Percentiles rank a stretch among this genome's conserved stretches.
Conservation (phyloP, 2,329 filamentous ascomycete species). For the Xylaria sp. region DNA sequence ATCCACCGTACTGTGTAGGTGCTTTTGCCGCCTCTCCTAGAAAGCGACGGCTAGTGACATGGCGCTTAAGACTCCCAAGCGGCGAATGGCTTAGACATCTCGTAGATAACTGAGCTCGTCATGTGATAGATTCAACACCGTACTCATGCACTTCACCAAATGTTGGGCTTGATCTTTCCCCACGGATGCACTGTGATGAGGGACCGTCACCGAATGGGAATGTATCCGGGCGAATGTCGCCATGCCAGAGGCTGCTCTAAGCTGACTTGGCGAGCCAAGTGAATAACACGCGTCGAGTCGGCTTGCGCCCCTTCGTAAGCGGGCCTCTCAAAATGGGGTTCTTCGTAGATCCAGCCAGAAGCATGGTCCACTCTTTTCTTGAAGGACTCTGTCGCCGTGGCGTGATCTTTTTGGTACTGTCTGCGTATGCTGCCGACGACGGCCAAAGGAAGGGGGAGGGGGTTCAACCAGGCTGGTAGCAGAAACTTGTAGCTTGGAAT, state of each 20-base stretch:
- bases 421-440: conserved; percentile 13
- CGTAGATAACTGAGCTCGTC: conserved; percentile 11
- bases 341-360: conserved; percentile 14
- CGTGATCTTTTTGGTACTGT: conserved; percentile 7
- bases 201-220: conserved; percentile 26
- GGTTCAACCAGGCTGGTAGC: conserved; percentile 9
- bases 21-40: too few species aligned
- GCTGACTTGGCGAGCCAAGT: conserved; percentile 25
- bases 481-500: background rate
- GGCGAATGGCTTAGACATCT: conserved; percentile 11
- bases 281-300: conserved; percentile 21
- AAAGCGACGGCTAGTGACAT: background rate
- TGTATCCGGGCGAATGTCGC: conserved; percentile 17
- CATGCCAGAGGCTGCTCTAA: conserved; percentile 15
- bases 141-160: conserved; percentile 7
- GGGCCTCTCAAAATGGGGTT: conserved; percentile 13
- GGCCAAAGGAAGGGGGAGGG: background rate
- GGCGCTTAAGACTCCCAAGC: background rate
- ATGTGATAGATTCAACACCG: conserved; percentile 17
- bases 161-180: conserved; percentile 19
- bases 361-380: conserved; percentile 16
- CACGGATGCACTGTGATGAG: conserved; percentile 19
- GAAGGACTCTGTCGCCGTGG: conserved; percentile 5
- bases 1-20: background rate
- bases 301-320: conserved; percentile 22